A percentile compares a stretch with the other conserved stretches of the same genome.
Evolutionary conservation across 345 rosid genomes (phyloP).

Genomic region (Heritiera fomes): DNA sequence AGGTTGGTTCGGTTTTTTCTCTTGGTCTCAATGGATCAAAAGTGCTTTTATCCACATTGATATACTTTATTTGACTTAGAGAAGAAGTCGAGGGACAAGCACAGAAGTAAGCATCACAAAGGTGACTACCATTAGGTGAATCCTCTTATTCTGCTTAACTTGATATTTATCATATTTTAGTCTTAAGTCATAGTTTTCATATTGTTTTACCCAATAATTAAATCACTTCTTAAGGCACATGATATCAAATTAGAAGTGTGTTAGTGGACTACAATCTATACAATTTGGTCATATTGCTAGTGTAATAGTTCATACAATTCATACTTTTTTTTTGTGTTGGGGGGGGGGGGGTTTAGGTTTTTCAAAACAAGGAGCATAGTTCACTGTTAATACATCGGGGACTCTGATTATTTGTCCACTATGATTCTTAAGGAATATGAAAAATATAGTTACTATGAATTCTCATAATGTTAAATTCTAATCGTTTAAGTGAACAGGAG

Average conservation of each 20-base stretch:
- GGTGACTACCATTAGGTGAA: constrained; percentile 51
- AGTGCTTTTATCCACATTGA: constrained; percentile 17
- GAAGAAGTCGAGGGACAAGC: constrained; percentile 74
- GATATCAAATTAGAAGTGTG: neutral
- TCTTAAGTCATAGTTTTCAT: neutral
- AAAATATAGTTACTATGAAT: neutral
- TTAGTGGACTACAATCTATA: neutral
- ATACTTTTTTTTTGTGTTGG: too few species aligned
- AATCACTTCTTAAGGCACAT: neutral
- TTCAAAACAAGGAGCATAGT: neutral
- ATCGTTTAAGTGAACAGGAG: too few species aligned
- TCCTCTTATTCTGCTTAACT: constrained; percentile 24
- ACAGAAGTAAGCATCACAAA: constrained; percentile 48
- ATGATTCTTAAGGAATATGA: neutral
- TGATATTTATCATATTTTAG: constrained; percentile 9
- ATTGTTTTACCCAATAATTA: neutral
- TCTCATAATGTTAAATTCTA: neutral
- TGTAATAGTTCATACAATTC: neutral
- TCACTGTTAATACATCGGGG: neutral
- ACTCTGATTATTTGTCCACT: neutral
- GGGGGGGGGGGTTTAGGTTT: neutral
- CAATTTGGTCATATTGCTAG: neutral
- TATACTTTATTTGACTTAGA: constrained; percentile 47
- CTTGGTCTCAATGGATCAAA: too few species aligned
- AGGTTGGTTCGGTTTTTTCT: too few species aligned